phyloP scores from a whole-genome alignment of 1,139 yeast species.

The Groenewaldozyma sp. region DNA sequence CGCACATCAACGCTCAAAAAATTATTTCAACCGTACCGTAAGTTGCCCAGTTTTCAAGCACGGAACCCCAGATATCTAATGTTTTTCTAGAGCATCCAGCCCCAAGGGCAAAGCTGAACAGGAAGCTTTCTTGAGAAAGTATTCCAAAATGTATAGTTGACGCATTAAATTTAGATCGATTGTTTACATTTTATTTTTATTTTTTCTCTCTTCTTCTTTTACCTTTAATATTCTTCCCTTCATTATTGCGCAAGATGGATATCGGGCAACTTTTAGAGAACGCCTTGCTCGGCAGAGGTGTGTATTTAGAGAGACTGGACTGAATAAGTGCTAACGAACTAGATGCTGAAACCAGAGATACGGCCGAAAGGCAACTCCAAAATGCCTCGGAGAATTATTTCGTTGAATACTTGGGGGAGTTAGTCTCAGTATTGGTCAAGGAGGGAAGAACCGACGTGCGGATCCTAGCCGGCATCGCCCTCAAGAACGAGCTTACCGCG shows the following conservation, averaged over 20 bases:
- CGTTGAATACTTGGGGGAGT: constrained; percentile 58
- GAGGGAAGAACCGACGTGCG: constrained; percentile 73
- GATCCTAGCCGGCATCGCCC: constrained; percentile 81
- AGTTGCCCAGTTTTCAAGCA: too few species aligned
- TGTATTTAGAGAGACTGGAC: constrained; percentile 12
- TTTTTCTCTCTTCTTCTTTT: neutral
- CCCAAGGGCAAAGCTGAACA: neutral
- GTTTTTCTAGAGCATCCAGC: neutral
- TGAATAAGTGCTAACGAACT: constrained; percentile 5
- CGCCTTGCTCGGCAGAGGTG: constrained; percentile 36
- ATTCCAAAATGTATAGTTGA: neutral
- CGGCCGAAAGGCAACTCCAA: constrained; percentile 73
- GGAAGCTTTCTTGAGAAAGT: neutral
- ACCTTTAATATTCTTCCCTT: neutral
- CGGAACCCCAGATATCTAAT: too few species aligned
- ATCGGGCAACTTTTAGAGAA: constrained; percentile 67
- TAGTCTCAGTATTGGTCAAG: constrained; percentile 65
- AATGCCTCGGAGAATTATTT: constrained; percentile 70
- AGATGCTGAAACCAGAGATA: constrained; percentile 60
- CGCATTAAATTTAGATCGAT: too few species aligned
- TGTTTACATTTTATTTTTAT: too few species aligned
- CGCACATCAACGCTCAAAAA: constrained; percentile 39
- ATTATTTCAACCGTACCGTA: constrained; percentile 68
- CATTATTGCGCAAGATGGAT: constrained; percentile 40
- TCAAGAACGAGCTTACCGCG: constrained; percentile 81